These are phyloP conservation scores for Penicillium frequentans DNA, from an alignment of 2,329 filamentous ascomycete genomes.

Conservation along the genomic window DNA sequence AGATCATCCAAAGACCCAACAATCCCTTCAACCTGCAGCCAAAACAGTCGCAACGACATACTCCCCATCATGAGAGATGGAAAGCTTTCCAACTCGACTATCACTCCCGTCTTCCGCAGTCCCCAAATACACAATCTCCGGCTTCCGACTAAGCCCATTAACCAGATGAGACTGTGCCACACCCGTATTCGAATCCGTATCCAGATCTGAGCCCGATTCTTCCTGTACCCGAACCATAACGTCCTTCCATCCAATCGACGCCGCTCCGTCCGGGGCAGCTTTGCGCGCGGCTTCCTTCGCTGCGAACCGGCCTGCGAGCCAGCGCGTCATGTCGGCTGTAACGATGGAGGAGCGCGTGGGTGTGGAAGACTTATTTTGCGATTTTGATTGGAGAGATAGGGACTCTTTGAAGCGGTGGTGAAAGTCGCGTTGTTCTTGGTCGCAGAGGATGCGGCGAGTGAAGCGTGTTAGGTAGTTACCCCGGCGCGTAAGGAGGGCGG, in stretches of 20 bases:
- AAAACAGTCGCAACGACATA: constrained; percentile 62
- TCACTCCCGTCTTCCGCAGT: constrained; percentile 18
- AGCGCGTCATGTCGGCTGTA: constrained; percentile 40
- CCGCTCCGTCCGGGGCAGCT: constrained; percentile 58
- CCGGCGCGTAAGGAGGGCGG: constrained; percentile 53
- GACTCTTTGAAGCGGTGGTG: constrained; percentile 30
- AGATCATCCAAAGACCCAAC: background rate
- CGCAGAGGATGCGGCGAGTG: constrained; percentile 42
- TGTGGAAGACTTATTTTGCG: background rate
- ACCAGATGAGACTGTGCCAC: background rate
- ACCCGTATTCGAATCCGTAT: background rate
- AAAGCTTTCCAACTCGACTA: constrained; percentile 65
- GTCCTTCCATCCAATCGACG: constrained; percentile 62
- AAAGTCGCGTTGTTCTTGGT: constrained; percentile 41
- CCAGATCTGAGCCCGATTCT: background rate
- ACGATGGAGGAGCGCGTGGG: constrained; percentile 1
- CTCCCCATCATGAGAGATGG: constrained; percentile 83
- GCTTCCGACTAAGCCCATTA: constrained; percentile 29
- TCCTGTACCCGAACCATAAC: constrained; percentile 48
- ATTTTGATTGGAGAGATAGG: background rate
- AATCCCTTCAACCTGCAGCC: constrained; percentile 30
- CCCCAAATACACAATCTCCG: constrained; percentile 40
- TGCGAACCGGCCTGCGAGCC: constrained; percentile 59
- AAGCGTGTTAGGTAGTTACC: constrained; percentile 41
- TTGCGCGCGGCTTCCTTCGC: constrained; percentile 77